phyloP scores from a whole-genome alignment of 1,284 basidiomycete species.

The Cyathus pygmaeus region DNA sequence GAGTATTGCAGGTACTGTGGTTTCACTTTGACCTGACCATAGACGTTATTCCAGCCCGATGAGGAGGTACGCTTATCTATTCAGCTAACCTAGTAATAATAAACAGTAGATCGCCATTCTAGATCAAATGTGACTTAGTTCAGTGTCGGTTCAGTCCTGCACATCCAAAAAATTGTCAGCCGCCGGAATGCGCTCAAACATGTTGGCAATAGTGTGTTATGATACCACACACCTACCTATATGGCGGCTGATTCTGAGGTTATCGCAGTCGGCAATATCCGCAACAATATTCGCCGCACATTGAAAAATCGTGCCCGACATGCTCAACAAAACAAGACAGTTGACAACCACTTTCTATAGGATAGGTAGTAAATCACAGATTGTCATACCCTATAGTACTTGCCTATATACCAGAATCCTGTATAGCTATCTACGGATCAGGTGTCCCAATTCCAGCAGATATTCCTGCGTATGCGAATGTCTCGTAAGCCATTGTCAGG shows the following conservation, averaged over 20 bases:
- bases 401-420: no score
- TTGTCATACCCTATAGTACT: background rate
- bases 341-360: background rate
- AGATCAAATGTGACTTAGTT: conserved; percentile 71
- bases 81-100: background rate
- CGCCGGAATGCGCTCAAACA: conserved; percentile 61
- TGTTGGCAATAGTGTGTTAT: conserved; percentile 79
- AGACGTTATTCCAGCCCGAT: conserved; percentile 57
- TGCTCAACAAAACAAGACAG: conserved; percentile 44
- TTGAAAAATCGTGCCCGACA: conserved; percentile 56
- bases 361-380: background rate
- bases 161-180: conserved; percentile 61
- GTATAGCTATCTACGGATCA: background rate
- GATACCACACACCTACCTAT: background rate
- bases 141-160: conserved; percentile 73
- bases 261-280: conserved; percentile 67
- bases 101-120: background rate
- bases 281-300: conserved; percentile 70
- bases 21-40: background rate
- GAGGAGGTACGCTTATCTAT: conserved; percentile 58
- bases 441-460: background rate
- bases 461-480: background rate
- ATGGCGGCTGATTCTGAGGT: conserved; percentile 2
- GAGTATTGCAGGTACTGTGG: conserved; percentile 31
- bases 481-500: no score